These are phyloP conservation scores for Erodium texanum DNA, from an alignment of 441 rosid species.

Conservation along the genomic window DNA sequence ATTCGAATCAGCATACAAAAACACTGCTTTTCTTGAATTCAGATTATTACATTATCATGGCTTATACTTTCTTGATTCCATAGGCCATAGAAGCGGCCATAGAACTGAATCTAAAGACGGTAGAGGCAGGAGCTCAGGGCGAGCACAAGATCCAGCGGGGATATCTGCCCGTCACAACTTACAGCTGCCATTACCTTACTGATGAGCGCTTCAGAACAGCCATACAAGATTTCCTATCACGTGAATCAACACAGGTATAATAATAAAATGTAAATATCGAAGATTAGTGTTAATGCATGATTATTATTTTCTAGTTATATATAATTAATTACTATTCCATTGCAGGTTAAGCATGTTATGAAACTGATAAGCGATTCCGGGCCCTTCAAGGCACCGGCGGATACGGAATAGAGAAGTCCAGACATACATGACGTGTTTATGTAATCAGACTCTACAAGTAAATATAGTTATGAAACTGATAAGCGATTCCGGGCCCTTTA, in stretches of 20 bases:
- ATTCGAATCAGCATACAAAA: not conserved
- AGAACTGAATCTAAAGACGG: slow-evolving; percentile 60
- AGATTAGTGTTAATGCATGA: not conserved
- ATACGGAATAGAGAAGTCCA: slow-evolving; percentile 24
- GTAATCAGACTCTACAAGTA: not conserved
- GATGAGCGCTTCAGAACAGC: slow-evolving; percentile 69
- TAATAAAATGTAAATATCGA: not conserved
- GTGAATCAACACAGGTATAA: slow-evolving; percentile 77
- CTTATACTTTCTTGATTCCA: slow-evolving; percentile 10
- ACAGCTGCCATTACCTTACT: slow-evolving; percentile 78
- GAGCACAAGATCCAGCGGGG: slow-evolving; percentile 97
- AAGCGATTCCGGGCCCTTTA: not conserved
- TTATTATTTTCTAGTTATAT: not conserved
- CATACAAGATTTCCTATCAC: slow-evolving; percentile 54
- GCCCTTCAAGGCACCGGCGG: slow-evolving; percentile 84
- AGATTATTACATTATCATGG: not conserved
- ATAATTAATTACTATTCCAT: not conserved
- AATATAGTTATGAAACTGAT: too few species aligned
- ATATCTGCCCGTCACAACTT: slow-evolving; percentile 75
- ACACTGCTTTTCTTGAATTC: not conserved
- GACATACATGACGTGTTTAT: not conserved
- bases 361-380: slow-evolving; percentile 61
- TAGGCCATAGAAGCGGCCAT: slow-evolving; percentile 95
- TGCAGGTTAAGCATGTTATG: slow-evolving; percentile 68
- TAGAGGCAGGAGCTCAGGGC: slow-evolving; percentile 98